Base-by-base conservation (phyloP, 176 grass and related monocot genomes). In the Dactylis glomerata region DNA sequence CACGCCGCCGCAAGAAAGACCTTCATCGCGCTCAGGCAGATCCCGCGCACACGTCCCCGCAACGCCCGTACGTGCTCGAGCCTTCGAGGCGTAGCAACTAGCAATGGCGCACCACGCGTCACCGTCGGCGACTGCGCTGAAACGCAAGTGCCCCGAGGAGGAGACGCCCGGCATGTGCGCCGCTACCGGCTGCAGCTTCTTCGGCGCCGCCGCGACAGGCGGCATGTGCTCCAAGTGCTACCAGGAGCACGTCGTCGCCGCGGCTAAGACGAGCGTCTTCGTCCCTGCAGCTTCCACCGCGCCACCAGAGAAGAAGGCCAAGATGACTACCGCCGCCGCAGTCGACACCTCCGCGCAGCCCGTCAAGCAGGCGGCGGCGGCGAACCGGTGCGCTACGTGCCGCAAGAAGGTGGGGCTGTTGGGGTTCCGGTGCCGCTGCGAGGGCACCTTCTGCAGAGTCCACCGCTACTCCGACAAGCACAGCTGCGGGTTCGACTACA, bases 401-500 rank as follows among this genome's bases (percentile, higher is more conserved):
- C 81, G 82, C 8, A 96, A 77, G 83, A 96, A 82, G 83, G 88
- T 91, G 22, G 86, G 88, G 26, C 71, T 92, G 56, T 75, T 75
- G 14, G 91, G 88, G 26, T 95, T 95, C 81, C 87, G 62, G 71
- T 95, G 93, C 81, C 84, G 88, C 5, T 92, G 90, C 24, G 87
- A 88, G 2, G 86, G 67, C 10, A 95, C 76, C 2, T 95, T 86
- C 42, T 95, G 93, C 69, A 55, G 76, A 5, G 37, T 11, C 10
- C 93, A 95, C 68, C 90, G 86, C 3, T 84, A 92, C 63, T 57
- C 74, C 2, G 88, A 90, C 23, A 49, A 33, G 36, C 93, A 95
- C 63, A 45, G 59, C 52, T 95, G 93, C 80, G 33, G 90, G 14
- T 90, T 85, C 55, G 93, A 95, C 77, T 89, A 90, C 69, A 95